A percentile compares a stretch with the other conserved stretches of the same genome.
Conservation (phyloP, 2,329 filamentous ascomycete species). For the Chrysosporium queenslandicum region DNA sequence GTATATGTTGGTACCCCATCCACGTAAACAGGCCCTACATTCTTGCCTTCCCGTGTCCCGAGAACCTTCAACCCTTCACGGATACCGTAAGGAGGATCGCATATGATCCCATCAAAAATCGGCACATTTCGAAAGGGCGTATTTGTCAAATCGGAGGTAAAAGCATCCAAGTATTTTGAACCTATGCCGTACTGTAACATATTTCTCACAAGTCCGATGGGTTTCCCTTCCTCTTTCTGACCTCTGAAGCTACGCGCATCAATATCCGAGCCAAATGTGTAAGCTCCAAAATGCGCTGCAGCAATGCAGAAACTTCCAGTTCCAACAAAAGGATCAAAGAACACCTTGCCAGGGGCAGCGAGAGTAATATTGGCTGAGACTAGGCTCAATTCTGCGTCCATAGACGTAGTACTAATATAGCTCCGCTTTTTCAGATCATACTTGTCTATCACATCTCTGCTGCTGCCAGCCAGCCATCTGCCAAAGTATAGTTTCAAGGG, state of each 20-base stretch:
- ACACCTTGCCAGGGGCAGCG: slow-evolving; percentile 69
- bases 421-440: slow-evolving; percentile 87
- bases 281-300: slow-evolving; percentile 78
- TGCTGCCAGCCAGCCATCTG: slow-evolving; percentile 56
- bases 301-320: slow-evolving; percentile 89
- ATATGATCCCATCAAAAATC: slow-evolving; percentile 84
- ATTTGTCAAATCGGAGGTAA: slow-evolving; percentile 81
- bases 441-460: slow-evolving; percentile 56
- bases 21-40: slow-evolving; percentile 45
- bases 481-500: slow-evolving; percentile 61
- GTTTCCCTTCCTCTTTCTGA: slow-evolving; percentile 38
- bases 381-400: slow-evolving; percentile 89
- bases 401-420: slow-evolving; percentile 93
- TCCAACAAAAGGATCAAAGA: slow-evolving; percentile 92
- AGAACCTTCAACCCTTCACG: slow-evolving; percentile 84
- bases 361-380: slow-evolving; percentile 85
- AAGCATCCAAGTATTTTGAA: slow-evolving; percentile 60
- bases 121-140: slow-evolving; percentile 54
- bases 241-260: slow-evolving; percentile 77
- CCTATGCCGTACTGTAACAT: slow-evolving; percentile 72
- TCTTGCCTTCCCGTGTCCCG: slow-evolving; percentile 55
- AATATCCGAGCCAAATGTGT: slow-evolving; percentile 80
- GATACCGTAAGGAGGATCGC: slow-evolving; percentile 92
- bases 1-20: slow-evolving; percentile 60
- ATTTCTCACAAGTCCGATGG: slow-evolving; percentile 51